Evolutionary conservation across 805 yeast genomes (phyloP), one percentile per base, ranked within the genome.

Genomic region (Torulaspora gathmanii): DNA sequence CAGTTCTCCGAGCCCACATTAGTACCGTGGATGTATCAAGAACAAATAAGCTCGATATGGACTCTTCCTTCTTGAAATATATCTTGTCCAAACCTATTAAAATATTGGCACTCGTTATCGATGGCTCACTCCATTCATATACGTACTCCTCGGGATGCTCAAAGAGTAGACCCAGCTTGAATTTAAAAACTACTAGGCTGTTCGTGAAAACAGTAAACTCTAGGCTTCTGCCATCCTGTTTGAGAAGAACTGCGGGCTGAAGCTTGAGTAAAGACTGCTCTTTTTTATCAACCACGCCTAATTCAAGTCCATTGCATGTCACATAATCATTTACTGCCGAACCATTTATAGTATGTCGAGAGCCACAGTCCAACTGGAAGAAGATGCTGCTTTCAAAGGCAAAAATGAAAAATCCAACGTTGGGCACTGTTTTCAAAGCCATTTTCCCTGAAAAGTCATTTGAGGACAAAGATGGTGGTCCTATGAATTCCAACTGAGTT

Each of bases 391-490:
- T 40, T 6, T 16, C n/a, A 4, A 52, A 36, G 1, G 53, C 44
- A 26, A 58, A 44, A 3, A 59, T 26, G 25, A 56, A 46, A 22
- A 56, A 45, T 3, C 65, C 65, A 10, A 57, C 40, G 39, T 55
- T 53, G 15, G 52, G 33, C 12, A 57, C 45, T 8, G 58, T 40
- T 25, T 44, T 47, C 22, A 56, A 38, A 10, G 47, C 17, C 19
- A 41, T 44, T n/a, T 37, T 30, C 16, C 23, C n/a, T 9, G 3
- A 7, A 9, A 6, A 8, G 22, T n/a, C 28, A 3, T n/a, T 17
- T 15, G 35, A 20, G 25, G 25, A 2, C 2, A 22, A 22, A 3
- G 25, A 22, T n/a, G 37, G 3, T 5, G 5, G 19, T 17, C 15
- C 28, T 20, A 31, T 27, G 27, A 33, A 7, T 13, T 27, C 41